Evolutionary conservation across 805 yeast species (phyloP).

Genomic region (Pichia californica): DNA sequence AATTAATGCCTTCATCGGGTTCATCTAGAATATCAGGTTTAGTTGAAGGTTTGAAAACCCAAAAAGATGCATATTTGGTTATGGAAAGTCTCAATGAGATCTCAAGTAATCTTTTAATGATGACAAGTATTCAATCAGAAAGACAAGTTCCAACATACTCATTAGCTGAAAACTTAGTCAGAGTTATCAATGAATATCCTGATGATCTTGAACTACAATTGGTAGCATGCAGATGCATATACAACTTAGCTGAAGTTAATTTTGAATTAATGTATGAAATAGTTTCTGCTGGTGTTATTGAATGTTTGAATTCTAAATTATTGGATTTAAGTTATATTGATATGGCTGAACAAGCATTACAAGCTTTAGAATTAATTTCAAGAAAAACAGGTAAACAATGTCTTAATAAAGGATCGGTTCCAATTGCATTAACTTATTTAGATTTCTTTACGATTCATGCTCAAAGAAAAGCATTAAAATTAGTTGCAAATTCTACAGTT

Average conservation of each 20-base stretch:
- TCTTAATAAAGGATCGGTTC: slow-evolving; percentile 53
- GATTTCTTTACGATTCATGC: slow-evolving; percentile 89
- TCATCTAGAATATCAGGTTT: slow-evolving; percentile 22
- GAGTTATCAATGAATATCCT: slow-evolving; percentile 49
- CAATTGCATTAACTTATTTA: slow-evolving; percentile 61
- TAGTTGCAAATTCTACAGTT: slow-evolving; percentile 64
- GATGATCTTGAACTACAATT: slow-evolving; percentile 76
- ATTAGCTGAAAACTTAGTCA: slow-evolving; percentile 48
- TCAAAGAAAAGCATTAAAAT: slow-evolving; percentile 71
- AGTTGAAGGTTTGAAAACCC: slow-evolving; percentile 33
- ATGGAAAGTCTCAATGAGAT: slow-evolving; percentile 61
- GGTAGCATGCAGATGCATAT: slow-evolving; percentile 76
- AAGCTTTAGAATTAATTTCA: slow-evolving; percentile 63
- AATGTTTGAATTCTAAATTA: slow-evolving; percentile 57
- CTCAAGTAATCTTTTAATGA: slow-evolving; percentile 60
- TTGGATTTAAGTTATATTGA: slow-evolving; percentile 79
- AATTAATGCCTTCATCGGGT: slow-evolving; percentile 14
- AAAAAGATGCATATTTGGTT: slow-evolving; percentile 54
- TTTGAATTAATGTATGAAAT: slow-evolving; percentile 57
- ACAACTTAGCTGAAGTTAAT: slow-evolving; percentile 71
- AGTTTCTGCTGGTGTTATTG: slow-evolving; percentile 59
- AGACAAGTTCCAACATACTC: slow-evolving; percentile 54
- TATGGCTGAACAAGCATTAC: slow-evolving; percentile 85
- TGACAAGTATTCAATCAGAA: slow-evolving; percentile 54
- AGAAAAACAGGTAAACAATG: slow-evolving; percentile 46